Percentiles rank a stretch among this genome's conserved stretches.
These are phyloP conservation scores for Didymella glomerata DNA, from an alignment of 2,329 filamentous ascomycete species.

Conservation along the genomic window DNA sequence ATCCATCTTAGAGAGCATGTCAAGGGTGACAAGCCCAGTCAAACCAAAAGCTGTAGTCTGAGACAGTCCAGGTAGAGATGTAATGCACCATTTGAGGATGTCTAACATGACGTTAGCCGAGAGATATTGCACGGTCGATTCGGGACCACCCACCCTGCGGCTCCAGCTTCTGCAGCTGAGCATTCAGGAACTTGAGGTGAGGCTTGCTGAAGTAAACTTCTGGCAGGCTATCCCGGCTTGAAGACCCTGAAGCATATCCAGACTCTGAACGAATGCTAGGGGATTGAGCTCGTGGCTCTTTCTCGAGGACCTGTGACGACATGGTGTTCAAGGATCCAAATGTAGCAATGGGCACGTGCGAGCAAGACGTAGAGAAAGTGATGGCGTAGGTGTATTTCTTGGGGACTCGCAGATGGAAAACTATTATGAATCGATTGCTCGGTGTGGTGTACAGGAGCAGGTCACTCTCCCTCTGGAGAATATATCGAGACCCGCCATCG, in stretches of 20 bases:
- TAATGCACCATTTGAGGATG: conserved; percentile 89
- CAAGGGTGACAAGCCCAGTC: conserved; percentile 61
- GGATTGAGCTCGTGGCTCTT: conserved; percentile 38
- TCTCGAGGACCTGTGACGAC: conserved; percentile 42
- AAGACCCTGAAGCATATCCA: conserved; percentile 79
- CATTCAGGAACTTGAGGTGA: conserved; percentile 90
- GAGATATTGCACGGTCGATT: background rate
- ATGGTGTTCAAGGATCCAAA: conserved; percentile 26
- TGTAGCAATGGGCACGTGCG: conserved; percentile 33
- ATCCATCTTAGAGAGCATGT: conserved; percentile 78
- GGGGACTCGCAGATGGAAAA: conserved; percentile 28
- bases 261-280: conserved; percentile 68
- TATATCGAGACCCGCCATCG: conserved; percentile 43
- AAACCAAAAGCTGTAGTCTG: conserved; percentile 62
- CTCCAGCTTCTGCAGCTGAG: conserved; percentile 85
- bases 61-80: conserved; percentile 85
- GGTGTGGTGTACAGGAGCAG: conserved; percentile 31
- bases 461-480: conserved; percentile 32
- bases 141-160: conserved; percentile 68
- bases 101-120: conserved; percentile 60
- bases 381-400: conserved; percentile 23
- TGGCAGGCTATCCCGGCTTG: conserved; percentile 70
- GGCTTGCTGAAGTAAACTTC: conserved; percentile 85
- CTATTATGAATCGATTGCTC: conserved; percentile 33
- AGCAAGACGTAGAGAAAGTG: conserved; percentile 21